Evolutionary conservation across 768 basidiomycete species (phyloP).

Genomic region (Boletus patriciae): DNA sequence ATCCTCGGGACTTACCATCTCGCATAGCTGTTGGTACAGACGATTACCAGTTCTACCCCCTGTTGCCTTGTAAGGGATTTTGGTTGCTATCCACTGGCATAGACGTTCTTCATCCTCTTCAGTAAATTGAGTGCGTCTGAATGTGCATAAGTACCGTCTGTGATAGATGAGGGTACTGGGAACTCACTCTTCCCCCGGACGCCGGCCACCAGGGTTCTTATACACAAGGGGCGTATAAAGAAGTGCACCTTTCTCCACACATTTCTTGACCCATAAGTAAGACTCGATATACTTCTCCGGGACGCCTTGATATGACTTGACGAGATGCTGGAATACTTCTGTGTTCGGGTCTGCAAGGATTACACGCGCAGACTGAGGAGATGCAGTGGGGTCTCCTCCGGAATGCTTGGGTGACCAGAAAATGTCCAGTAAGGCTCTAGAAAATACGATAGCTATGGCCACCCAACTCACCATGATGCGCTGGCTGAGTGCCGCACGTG

Average conservation of each 20-base stretch:
- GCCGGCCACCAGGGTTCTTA: constrained; percentile 80
- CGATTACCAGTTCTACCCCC: constrained; percentile 82
- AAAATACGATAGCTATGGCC: constrained; percentile 3
- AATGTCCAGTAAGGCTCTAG: background rate
- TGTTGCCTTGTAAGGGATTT: constrained; percentile 81
- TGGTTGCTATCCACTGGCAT: constrained; percentile 76
- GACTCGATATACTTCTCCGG: constrained; percentile 78
- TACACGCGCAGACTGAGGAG: constrained; percentile 68
- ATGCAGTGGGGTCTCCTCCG: constrained; percentile 73
- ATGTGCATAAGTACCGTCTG: background rate
- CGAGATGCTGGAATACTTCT: constrained; percentile 70
- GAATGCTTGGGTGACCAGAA: constrained; percentile 56
- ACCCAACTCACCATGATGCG: constrained; percentile 61
- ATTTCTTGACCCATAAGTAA: constrained; percentile 82
- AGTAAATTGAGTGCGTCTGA: constrained; percentile 75
- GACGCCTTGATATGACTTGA: constrained; percentile 68
- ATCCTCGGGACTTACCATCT: constrained; percentile 48
- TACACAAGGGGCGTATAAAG: constrained; percentile 75
- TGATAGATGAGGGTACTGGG: background rate
- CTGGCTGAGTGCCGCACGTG: constrained; percentile 60
- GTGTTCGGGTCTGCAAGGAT: constrained; percentile 81
- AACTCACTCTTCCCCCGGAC: constrained; percentile 77
- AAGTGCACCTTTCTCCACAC: constrained; percentile 65
- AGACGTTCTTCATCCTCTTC: constrained; percentile 74
- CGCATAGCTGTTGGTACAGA: constrained; percentile 78